phyloP scores from a whole-genome alignment of 352 stramenopile species.

The Pythium apleroticum region DNA sequence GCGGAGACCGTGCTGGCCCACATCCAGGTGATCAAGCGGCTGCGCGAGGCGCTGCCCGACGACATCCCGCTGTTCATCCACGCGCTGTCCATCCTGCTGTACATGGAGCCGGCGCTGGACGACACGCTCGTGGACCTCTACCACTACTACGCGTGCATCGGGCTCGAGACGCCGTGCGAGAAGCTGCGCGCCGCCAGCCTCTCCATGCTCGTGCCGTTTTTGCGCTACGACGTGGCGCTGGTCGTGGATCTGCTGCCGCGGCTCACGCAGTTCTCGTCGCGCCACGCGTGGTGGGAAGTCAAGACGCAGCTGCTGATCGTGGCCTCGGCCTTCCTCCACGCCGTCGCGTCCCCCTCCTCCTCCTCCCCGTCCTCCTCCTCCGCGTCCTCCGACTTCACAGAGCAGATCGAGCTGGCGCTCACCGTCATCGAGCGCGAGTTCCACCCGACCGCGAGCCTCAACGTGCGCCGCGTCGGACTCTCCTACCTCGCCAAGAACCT shows the following conservation, averaged over 20 bases:
- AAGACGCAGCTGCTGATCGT: conserved; percentile 79
- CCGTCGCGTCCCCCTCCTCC: conserved; percentile 14
- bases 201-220: conserved; percentile 69
- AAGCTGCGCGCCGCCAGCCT: conserved; percentile 77
- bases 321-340: conserved; percentile 53
- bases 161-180: conserved; percentile 63
- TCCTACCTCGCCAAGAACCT: conserved; percentile 59
- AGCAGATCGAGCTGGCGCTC: conserved; percentile 69
- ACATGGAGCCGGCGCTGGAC: conserved; percentile 69
- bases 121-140: conserved; percentile 81
- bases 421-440: conserved; percentile 80
- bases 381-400: conserved; percentile 33
- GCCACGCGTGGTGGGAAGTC: conserved; percentile 83
- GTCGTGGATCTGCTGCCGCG: conserved; percentile 62
- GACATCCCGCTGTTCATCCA: conserved; percentile 81
- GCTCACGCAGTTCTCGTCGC: conserved; percentile 59
- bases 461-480: conserved; percentile 62
- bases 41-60: conserved; percentile 59
- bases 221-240: conserved; percentile 44
- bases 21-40: conserved; percentile 72
- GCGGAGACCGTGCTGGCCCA: conserved; percentile 51
- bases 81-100: conserved; percentile 62
- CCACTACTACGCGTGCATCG: conserved; percentile 87
- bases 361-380: conserved; percentile 4
- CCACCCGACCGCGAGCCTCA: conserved; percentile 47